These are phyloP conservation scores for Coemansia linderi DNA, from an alignment of 371 early-diverging fungal genomes.

Conservation along the genomic window DNA sequence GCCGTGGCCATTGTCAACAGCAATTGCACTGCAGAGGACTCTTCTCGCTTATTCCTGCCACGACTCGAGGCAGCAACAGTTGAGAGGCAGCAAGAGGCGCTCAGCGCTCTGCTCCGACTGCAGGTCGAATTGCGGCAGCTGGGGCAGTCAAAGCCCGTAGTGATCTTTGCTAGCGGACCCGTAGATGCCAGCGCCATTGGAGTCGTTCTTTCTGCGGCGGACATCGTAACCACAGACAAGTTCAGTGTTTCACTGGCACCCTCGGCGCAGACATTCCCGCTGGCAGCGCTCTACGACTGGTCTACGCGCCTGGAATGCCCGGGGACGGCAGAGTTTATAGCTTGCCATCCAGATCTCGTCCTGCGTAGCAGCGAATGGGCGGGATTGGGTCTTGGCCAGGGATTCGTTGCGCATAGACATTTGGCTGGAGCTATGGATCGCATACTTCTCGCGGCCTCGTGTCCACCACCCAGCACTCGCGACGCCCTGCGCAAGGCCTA, in stretches of 20 bases:
- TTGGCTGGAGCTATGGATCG: constrained; percentile 17
- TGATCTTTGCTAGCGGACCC: constrained; percentile 36
- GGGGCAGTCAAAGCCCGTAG: constrained; percentile 32
- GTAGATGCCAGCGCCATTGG: constrained; percentile 38
- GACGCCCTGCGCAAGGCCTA: constrained; percentile 45
- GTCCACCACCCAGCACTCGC: constrained; percentile 46
- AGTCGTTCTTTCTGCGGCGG: constrained; percentile 21
- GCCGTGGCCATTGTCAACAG: constrained; percentile 35
- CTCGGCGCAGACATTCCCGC: constrained; percentile 12
- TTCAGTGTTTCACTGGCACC: constrained; percentile 15
- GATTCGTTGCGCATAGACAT: constrained; percentile 34
- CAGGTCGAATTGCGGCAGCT: constrained; percentile 35
- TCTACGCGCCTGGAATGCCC: constrained; percentile 15
- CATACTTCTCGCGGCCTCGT: constrained; percentile 43
- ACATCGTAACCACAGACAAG: constrained; percentile 30
- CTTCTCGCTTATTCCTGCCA: constrained; percentile 24
- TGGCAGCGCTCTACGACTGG: constrained; percentile 38
- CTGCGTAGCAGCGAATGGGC: constrained; percentile 41
- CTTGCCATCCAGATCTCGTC: constrained; percentile 23
- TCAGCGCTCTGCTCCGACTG: constrained; percentile 23
- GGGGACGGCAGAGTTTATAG: constrained; percentile 40
- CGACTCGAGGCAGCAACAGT: constrained; percentile 11
- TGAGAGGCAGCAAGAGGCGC: background rate
- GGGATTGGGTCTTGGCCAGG: constrained; percentile 23
- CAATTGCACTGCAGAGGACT: background rate